These are phyloP conservation scores for Sclerotinia minor DNA, from an alignment of 2,329 filamentous ascomycete species.

Conservation along the genomic window DNA sequence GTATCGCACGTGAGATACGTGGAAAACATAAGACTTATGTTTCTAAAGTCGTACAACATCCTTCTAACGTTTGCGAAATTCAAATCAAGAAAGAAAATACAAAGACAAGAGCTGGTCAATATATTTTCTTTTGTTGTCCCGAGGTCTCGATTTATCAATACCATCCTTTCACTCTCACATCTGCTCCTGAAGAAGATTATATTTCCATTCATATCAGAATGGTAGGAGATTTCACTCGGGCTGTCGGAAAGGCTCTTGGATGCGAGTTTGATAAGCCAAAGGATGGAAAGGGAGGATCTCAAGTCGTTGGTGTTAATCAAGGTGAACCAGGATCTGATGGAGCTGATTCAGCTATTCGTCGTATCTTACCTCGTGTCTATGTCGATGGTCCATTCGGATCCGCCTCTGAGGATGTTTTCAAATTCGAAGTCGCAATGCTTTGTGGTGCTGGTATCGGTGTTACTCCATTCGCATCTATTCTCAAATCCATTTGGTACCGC, in stretches of 20 bases:
- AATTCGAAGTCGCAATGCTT: conserved; percentile 78
- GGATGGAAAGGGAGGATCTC: conserved; percentile 50
- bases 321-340: conserved; percentile 50
- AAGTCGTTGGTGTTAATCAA: conserved; percentile 67
- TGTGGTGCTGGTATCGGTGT: conserved; percentile 82
- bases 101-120: conserved; percentile 78
- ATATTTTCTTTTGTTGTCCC: conserved; percentile 86
- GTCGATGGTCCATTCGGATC: conserved; percentile 84
- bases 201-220: conserved; percentile 84
- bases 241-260: conserved; percentile 68
- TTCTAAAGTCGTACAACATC: conserved; percentile 86
- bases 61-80: conserved; percentile 85
- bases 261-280: conserved; percentile 69
- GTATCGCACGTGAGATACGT: conserved; percentile 74
- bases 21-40: conserved; percentile 83
- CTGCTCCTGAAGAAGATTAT: conserved; percentile 85
- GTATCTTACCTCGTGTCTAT: conserved; percentile 76
- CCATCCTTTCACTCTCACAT: conserved; percentile 83
- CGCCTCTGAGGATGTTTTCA: conserved; percentile 86
- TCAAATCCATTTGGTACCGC: conserved; percentile 91
- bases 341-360: conserved; percentile 68
- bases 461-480: conserved; percentile 82
- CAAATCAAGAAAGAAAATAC: conserved; percentile 90
- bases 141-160: conserved; percentile 87
- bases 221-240: conserved; percentile 77